Conservation (phyloP, 2,329 filamentous ascomycete genomes). For the Epichloe scottii region DNA sequence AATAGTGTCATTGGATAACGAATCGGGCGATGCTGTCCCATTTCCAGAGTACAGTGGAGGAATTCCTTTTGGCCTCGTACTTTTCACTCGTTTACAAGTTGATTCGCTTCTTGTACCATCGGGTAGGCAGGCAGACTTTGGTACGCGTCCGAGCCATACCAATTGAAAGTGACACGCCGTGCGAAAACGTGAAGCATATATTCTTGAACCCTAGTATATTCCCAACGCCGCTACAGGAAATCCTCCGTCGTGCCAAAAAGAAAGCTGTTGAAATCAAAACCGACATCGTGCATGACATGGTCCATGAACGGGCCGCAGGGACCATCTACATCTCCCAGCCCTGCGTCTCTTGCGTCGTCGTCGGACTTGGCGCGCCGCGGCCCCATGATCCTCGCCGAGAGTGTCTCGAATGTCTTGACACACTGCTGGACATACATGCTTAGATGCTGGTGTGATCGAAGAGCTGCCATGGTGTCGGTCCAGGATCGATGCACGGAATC, state of each 20-base stretch:
- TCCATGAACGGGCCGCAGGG: neutral
- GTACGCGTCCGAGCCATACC: too few species aligned
- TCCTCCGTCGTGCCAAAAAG: slow-evolving; percentile 1
- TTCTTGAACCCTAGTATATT: neutral
- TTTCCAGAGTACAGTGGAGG: too few species aligned
- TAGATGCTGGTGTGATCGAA: slow-evolving; percentile 13
- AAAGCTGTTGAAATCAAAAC: slow-evolving; percentile 2
- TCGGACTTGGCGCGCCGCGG: neutral
- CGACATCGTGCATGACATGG: neutral
- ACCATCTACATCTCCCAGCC: neutral
- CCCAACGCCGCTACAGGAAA: neutral
- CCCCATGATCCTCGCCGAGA: neutral
- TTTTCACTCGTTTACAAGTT: too few species aligned
- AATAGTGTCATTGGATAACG: too few species aligned
- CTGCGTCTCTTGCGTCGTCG: neutral
- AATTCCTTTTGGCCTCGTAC: too few species aligned
- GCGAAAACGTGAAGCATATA: neutral
- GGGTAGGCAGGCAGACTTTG: too few species aligned
- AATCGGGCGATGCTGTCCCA: too few species aligned
- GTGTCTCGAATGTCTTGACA: slow-evolving; percentile 6
- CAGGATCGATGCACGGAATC: slow-evolving; percentile 14
- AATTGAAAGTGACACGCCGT: too few species aligned
- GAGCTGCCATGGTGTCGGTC: slow-evolving; percentile 10
- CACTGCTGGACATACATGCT: slow-evolving; percentile 10
- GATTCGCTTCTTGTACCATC: too few species aligned